A percentile compares a stretch with the other conserved stretches of the same genome.
phyloP scores from a whole-genome alignment of 1,284 basidiomycete genomes.

The Cryptococcus sp. region DNA sequence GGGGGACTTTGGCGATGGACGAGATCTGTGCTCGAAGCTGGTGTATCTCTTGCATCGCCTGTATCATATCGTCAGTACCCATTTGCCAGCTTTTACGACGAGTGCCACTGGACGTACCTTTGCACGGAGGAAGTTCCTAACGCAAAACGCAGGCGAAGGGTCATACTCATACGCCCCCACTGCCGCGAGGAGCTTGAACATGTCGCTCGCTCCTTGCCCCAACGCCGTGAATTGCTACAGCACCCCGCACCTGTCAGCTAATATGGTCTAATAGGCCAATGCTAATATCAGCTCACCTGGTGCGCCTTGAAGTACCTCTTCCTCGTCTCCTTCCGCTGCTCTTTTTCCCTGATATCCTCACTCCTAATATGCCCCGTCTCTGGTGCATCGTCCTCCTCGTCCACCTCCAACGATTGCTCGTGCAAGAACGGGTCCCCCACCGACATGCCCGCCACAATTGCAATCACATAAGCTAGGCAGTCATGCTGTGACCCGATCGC shows the following conservation, averaged over 20 bases:
- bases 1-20: conserved; percentile 67
- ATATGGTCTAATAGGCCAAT: too few relatives aligned
- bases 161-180: conserved; percentile 95
- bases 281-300: conserved; percentile 55
- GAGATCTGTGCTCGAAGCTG: conserved; percentile 90
- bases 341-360: conserved; percentile 55
- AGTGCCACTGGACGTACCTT: conserved; percentile 60
- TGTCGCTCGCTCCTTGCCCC: conserved; percentile 80
- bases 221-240: conserved; percentile 70
- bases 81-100: neutral
- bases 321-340: conserved; percentile 62
- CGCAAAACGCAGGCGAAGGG: conserved; percentile 75
- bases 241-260: neutral
- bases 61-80: neutral
- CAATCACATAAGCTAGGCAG: conserved; percentile 86
- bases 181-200: conserved; percentile 83
- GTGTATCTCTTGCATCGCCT: conserved; percentile 99
- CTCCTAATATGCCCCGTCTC: conserved; percentile 23
- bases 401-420: conserved; percentile 62
- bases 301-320: conserved; percentile 77
- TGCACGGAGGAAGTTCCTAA: conserved; percentile 81
- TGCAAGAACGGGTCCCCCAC: conserved; percentile 95
- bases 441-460: conserved; percentile 85
- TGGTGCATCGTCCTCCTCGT: conserved; percentile 49
- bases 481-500: conserved; percentile 87